Percentiles rank a stretch among this genome's conserved stretches.
Evolutionary conservation across 208 protist genomes (phyloP).

Genomic region (Phytomonas serpens): DNA sequence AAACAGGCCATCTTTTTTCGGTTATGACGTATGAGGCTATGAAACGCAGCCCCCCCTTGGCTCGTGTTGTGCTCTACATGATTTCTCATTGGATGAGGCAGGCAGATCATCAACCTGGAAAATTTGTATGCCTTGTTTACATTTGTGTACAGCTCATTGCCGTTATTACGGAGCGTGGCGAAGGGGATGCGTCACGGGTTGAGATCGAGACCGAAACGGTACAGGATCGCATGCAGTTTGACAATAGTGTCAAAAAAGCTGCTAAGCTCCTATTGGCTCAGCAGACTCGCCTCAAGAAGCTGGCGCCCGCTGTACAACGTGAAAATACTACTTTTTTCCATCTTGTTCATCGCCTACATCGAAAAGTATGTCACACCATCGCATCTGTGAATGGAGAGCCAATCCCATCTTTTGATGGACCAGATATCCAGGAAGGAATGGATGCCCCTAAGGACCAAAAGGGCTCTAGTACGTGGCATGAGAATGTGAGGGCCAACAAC

Average conservation of each 20-base stretch:
- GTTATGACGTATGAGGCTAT: constrained; percentile 87
- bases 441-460: constrained; percentile 14
- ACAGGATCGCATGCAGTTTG: constrained; percentile 62
- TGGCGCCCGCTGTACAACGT: constrained; percentile 35
- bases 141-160: constrained; percentile 72
- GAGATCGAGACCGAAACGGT: constrained; percentile 67
- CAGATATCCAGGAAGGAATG: constrained; percentile 16
- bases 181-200: constrained; percentile 27
- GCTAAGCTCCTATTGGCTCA: constrained; percentile 43
- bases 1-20: constrained; percentile 68
- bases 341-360: constrained; percentile 53
- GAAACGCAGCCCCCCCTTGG: constrained; percentile 75
- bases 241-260: constrained; percentile 55
- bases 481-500: constrained; percentile 2
- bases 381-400: constrained; percentile 40
- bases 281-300: constrained; percentile 44
- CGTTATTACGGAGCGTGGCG: constrained; percentile 48
- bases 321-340: constrained; percentile 67
- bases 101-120: constrained; percentile 53
- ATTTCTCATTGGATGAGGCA: constrained; percentile 80
- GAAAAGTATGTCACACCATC: constrained; percentile 34
- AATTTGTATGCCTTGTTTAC: constrained; percentile 79
- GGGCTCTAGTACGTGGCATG: neutral
- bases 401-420: constrained; percentile 17
- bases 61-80: constrained; percentile 79